phyloP scores from a whole-genome alignment of 352 stramenopile species.

The Pythium brassicae region DNA sequence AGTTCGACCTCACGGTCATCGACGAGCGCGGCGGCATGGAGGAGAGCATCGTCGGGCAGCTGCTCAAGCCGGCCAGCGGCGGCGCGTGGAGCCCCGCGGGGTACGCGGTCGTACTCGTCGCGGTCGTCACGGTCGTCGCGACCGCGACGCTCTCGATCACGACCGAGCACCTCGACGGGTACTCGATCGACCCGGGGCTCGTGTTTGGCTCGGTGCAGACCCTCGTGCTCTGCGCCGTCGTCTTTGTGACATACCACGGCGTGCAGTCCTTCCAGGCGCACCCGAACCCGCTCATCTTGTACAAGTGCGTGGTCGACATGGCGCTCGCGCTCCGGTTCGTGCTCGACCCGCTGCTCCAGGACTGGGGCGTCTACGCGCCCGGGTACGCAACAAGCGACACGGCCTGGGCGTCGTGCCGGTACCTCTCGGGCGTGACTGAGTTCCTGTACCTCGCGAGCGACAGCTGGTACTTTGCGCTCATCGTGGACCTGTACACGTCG shows the following conservation, averaged over 20 bases:
- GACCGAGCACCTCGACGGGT: constrained; percentile 77
- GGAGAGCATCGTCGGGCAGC: constrained; percentile 46
- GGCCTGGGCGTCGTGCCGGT: constrained; percentile 42
- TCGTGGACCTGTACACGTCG: constrained; percentile 67
- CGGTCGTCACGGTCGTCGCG: constrained; percentile 34
- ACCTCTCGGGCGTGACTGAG: constrained; percentile 69
- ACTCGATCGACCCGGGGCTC: constrained; percentile 60
- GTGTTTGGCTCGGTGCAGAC: constrained; percentile 77
- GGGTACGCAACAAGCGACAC: constrained; percentile 10
- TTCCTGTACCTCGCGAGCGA: constrained; percentile 78
- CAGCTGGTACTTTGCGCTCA: constrained; percentile 80
- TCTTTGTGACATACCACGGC: constrained; percentile 77
- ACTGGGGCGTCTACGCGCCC: constrained; percentile 39
- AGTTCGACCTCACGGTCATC: constrained; percentile 76
- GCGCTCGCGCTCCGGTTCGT: constrained; percentile 65
- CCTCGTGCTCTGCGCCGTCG: constrained; percentile 57
- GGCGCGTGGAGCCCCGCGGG: constrained; percentile 47
- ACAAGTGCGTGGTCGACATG: constrained; percentile 79
- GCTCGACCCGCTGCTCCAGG: constrained; percentile 55
- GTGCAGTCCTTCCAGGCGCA: constrained; percentile 74
- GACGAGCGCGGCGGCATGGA: constrained; percentile 65
- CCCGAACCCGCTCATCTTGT: constrained; percentile 81
- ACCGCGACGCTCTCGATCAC: constrained; percentile 35
- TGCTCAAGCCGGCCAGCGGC: constrained; percentile 38
- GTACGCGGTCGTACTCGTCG: constrained; percentile 37